Evolutionary conservation across 2,329 filamentous ascomycete genomes (phyloP).

Genomic region (Ophiostoma populinum): DNA sequence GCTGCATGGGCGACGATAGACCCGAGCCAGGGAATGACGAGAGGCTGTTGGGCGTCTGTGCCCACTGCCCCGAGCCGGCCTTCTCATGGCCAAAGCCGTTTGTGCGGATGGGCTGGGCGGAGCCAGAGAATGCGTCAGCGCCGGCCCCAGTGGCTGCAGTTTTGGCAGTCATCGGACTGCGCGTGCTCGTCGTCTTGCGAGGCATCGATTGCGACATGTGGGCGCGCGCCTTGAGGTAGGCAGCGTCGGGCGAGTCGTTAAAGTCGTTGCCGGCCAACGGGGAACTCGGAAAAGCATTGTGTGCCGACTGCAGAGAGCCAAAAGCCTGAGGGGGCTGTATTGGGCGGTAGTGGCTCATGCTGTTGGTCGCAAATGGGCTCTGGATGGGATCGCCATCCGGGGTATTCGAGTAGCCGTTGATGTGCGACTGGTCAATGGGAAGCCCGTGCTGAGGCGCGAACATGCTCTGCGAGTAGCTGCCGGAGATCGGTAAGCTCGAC

Average conservation of each 20-base stretch:
- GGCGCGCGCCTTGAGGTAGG: slow-evolving; percentile 37
- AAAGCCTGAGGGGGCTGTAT: slow-evolving; percentile 44
- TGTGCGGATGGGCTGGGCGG: slow-evolving; percentile 59
- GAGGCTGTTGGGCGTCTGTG: slow-evolving; percentile 67
- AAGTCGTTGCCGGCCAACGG: slow-evolving; percentile 32
- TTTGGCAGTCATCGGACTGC: slow-evolving; percentile 74
- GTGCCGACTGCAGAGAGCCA: slow-evolving; percentile 35
- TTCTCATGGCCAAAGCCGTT: slow-evolving; percentile 55
- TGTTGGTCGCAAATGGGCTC: slow-evolving; percentile 67
- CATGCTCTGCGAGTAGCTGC: slow-evolving; percentile 31
- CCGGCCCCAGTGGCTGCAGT: slow-evolving; percentile 52
- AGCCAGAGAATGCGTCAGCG: slow-evolving; percentile 48
- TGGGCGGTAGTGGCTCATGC: slow-evolving; percentile 60
- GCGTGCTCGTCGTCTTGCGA: slow-evolving; percentile 54
- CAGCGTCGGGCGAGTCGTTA: slow-evolving; percentile 28
- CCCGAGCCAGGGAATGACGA: slow-evolving; percentile 80
- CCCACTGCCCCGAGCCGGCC: slow-evolving; percentile 76
- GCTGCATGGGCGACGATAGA: slow-evolving; percentile 64
- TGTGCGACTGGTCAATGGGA: slow-evolving; percentile 48
- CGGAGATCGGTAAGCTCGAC: slow-evolving; percentile 36
- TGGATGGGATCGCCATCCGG: slow-evolving; percentile 85
- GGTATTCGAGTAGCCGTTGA: slow-evolving; percentile 75
- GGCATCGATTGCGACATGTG: slow-evolving; percentile 47
- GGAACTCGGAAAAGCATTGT: slow-evolving; percentile 29
- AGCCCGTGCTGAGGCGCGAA: slow-evolving; percentile 40